Evolutionary conservation across 2,329 filamentous ascomycete genomes (phyloP), one percentile per base, ranked within the genome.

Genomic region (Aspergillus sp.): DNA sequence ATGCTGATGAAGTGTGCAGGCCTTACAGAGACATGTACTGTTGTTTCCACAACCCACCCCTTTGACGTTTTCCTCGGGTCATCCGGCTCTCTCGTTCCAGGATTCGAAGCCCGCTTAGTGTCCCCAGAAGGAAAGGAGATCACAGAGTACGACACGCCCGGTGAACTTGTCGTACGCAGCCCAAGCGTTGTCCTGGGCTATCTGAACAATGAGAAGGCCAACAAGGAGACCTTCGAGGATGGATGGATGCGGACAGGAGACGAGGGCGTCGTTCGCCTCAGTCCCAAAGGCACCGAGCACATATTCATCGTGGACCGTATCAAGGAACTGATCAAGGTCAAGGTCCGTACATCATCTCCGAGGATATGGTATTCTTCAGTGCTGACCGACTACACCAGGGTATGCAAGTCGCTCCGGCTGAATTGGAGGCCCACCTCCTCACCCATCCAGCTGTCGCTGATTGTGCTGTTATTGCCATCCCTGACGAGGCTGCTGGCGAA

Each of bases 221-320:
- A 86, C 17, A 78, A 81, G 47, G 90, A 95, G 67, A 94, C 91
- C 0, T 96, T 90, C 63, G 78, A 85, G 1, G 85, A 91, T 58
- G 78, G 79, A n/a, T 94, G 90, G 83, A 84, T 95, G 79, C 82
- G 82, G 38, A 96, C 92, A 0, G 92, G 92, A 5, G 92, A 96
- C 62, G 89, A 95, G 67, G 90, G 87, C 0, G 76, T 93, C 3
- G 75, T 95, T 10, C 79, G 81, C 2, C 80, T 82, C 62, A 77
- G 83, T 7, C 79, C 82, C 0, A 75, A 78, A 2, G 90, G 89
- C 2, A 76, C 86, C 58, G 90, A 96, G 70, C 92, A 96, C 64
- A 68, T 96, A 45, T 87, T 90, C 66, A 87, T 96, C 53, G 87
- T 91, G 1, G 92, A 96, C 67, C 84, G 92, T 4, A 86, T 88